Evolutionary conservation across 78 protist species (phyloP).

Genomic region (Isochrysis galbana): DNA sequence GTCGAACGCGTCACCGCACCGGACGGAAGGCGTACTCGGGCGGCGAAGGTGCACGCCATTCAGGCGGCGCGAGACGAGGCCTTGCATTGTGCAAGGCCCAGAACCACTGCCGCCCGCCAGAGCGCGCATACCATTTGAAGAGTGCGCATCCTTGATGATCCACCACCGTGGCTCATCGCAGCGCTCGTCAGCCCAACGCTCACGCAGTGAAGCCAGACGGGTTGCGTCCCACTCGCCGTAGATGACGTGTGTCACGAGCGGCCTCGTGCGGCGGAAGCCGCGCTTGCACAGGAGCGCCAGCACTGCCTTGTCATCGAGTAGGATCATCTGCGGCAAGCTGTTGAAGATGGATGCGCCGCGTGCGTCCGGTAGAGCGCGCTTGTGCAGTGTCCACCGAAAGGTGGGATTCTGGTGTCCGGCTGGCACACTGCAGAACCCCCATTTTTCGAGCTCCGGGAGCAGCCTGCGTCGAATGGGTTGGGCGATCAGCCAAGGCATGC

Average conservation of each 20-base stretch:
- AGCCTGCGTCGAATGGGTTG: no score
- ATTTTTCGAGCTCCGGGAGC: no score
- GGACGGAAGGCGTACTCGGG: no score
- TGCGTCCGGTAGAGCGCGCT: not conserved
- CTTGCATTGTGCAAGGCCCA: no score
- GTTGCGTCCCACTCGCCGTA: conserved; percentile 1
- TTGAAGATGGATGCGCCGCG: not conserved
- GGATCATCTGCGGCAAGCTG: not conserved
- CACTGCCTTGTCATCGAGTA: conserved; percentile 11
- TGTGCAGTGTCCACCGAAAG: not conserved
- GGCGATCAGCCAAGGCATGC: no score
- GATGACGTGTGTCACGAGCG: not conserved
- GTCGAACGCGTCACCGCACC: no score
- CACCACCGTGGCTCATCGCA: not conserved
- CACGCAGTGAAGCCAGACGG: not conserved
- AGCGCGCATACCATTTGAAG: conserved; percentile 4
- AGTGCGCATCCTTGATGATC: conserved; percentile 17
- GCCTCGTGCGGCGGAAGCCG: not conserved
- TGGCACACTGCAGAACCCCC: no score
- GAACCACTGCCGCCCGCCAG: no score
- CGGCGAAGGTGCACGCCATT: no score
- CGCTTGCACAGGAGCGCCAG: not conserved
- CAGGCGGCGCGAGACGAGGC: no score
- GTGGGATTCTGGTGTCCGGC: no score
- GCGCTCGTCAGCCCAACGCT: not conserved